These are phyloP conservation scores for Tuber aestivum DNA, from an alignment of 495 filamentous ascomycete genomes.

Conservation along the genomic window DNA sequence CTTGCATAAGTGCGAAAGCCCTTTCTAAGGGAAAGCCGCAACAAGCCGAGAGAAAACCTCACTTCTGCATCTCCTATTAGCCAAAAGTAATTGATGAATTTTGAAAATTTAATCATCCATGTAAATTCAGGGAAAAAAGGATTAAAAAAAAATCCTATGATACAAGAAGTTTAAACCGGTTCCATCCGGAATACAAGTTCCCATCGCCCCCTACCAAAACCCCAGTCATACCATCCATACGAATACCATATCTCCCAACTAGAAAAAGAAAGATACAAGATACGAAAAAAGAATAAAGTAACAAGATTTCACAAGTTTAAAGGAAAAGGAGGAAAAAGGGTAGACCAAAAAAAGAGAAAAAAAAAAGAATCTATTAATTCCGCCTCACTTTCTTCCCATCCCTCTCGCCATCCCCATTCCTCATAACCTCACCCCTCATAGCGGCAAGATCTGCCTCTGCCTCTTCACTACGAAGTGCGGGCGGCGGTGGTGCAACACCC, in stretches of 20 bases:
- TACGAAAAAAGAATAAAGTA: background rate
- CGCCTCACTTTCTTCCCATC: background rate
- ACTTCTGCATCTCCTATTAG: background rate
- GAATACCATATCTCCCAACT: background rate
- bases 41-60: background rate
- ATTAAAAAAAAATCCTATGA: background rate
- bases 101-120: background rate
- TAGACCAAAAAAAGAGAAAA: background rate
- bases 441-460: conserved; percentile 36
- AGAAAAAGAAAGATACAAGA: background rate
- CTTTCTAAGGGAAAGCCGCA: background rate
- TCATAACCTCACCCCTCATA: conserved; percentile 24
- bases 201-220: background rate
- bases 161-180: background rate
- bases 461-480: conserved; percentile 30
- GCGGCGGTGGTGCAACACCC: conserved; percentile 33
- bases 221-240: background rate
- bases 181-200: background rate
- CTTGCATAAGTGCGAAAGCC: background rate
- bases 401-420: conserved; percentile 4
- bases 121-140: background rate
- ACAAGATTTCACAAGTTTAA: background rate
- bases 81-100: background rate
- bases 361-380: background rate
- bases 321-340: background rate